These are phyloP conservation scores for Yamadazyma songkhlaensis DNA, from an alignment of 1,139 yeast species.

Conservation along the genomic window DNA sequence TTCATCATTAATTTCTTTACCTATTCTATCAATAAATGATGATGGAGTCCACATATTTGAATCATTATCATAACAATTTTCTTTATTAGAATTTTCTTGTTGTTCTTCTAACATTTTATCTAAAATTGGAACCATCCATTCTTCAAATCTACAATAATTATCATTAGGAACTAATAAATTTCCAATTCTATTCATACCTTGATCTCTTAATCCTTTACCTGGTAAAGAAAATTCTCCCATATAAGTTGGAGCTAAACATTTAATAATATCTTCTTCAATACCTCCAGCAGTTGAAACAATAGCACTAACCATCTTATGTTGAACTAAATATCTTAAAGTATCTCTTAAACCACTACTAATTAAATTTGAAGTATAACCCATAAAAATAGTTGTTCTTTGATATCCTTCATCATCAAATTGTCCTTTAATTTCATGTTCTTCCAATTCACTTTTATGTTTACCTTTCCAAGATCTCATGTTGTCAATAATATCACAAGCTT, in stretches of 20 bases:
- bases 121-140: conserved; percentile 94
- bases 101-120: conserved; percentile 89
- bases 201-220: conserved; percentile 81
- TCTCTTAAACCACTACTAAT: conserved; percentile 94
- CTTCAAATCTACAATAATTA: conserved; percentile 95
- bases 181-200: conserved; percentile 97
- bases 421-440: conserved; percentile 68
- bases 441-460: conserved; percentile 57
- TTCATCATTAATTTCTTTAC: conserved; percentile 93
- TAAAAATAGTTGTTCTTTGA: conserved; percentile 84
- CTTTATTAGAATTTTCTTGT: conserved; percentile 55
- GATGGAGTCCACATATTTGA: conserved; percentile 87
- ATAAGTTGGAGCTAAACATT: conserved; percentile 93
- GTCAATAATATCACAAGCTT: conserved; percentile 88
- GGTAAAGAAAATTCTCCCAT: conserved; percentile 85
- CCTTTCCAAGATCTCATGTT: conserved; percentile 95
- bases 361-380: conserved; percentile 97
- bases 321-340: conserved; percentile 82
- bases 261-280: conserved; percentile 93
- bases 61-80: conserved; percentile 35
- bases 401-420: conserved; percentile 76
- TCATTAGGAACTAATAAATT: conserved; percentile 95
- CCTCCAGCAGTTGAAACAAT: conserved; percentile 98
- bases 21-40: conserved; percentile 83
- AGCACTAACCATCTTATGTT: conserved; percentile 91